phyloP scores from a whole-genome alignment of 2,329 filamentous ascomycete species.

The Aaosphaeria arxii region DNA sequence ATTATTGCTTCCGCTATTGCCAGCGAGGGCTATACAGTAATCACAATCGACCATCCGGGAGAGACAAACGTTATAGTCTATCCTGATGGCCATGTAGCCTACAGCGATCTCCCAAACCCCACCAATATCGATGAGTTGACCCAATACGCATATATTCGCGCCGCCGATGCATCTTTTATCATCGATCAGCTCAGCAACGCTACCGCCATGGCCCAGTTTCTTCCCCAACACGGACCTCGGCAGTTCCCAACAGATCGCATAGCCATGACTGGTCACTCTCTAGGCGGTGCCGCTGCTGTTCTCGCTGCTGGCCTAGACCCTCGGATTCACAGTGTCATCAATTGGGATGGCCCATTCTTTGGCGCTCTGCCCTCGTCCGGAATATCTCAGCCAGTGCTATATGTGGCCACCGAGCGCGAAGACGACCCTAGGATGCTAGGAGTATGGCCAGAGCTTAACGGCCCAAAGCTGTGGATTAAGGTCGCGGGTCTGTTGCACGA shows the following conservation, averaged over 20 bases:
- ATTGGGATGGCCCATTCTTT: constrained; percentile 17
- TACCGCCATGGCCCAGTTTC: constrained; percentile 13
- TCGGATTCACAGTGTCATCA: constrained; percentile 14
- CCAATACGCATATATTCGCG: constrained; percentile 7
- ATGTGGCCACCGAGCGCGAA: constrained; percentile 9
- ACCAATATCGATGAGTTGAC: constrained; percentile 5
- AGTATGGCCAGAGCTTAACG: constrained; percentile 15
- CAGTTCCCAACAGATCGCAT: constrained; percentile 12
- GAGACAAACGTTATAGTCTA: constrained; percentile 48
- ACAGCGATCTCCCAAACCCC: constrained; percentile 2
- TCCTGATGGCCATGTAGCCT: constrained; percentile 35
- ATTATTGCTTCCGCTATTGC: constrained; percentile 45
- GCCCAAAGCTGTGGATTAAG: constrained; percentile 19
- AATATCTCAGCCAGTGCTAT: constrained; percentile 17
- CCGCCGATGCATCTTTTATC: constrained; percentile 17
- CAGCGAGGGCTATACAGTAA: constrained; percentile 46
- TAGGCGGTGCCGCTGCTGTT: constrained; percentile 17
- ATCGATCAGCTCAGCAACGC: constrained; percentile 20
- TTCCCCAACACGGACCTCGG: constrained; percentile 9
- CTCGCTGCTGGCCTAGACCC: constrained; percentile 11
- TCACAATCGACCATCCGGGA: constrained; percentile 50
- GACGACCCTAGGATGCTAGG: constrained; percentile 8
- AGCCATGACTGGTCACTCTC: constrained; percentile 18
- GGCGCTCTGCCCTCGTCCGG: constrained; percentile 11
- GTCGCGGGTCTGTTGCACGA: constrained; percentile 15